Conservation (phyloP, 1,284 basidiomycete genomes). For the Sanghuangporus baumii region DNA sequence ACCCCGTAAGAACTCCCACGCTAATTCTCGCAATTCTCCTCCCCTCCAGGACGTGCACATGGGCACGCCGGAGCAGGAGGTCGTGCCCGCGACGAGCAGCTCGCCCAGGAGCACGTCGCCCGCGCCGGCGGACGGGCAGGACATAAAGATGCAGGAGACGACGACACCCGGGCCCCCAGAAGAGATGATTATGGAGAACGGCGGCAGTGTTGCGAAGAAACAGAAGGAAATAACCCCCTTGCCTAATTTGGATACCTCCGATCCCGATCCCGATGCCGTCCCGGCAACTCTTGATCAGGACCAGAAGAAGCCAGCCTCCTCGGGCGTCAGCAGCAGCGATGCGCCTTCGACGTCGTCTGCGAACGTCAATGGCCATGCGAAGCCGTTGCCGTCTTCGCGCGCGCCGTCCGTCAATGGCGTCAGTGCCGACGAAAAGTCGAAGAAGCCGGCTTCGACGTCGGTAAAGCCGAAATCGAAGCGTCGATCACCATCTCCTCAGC, state of each 20-base stretch:
- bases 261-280: neutral
- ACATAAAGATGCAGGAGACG: neutral
- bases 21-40: neutral
- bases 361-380: neutral
- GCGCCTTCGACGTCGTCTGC: neutral
- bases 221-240: neutral
- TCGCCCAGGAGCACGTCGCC: neutral
- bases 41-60: neutral
- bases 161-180: neutral
- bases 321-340: neutral
- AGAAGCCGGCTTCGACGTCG: conserved; percentile 26
- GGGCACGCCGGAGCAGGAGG: neutral
- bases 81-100: neutral
- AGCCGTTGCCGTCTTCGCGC: neutral
- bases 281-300: neutral
- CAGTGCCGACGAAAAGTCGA: neutral
- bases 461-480: conserved; percentile 42
- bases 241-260: neutral
- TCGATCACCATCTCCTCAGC: conserved; percentile 56
- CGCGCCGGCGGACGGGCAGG: neutral
- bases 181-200: neutral
- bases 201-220: neutral
- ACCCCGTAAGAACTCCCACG: neutral
- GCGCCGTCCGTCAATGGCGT: neutral
- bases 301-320: neutral